phyloP scores from a whole-genome alignment of 768 basidiomycete species.

The Coprinopsis marcescibilis region DNA sequence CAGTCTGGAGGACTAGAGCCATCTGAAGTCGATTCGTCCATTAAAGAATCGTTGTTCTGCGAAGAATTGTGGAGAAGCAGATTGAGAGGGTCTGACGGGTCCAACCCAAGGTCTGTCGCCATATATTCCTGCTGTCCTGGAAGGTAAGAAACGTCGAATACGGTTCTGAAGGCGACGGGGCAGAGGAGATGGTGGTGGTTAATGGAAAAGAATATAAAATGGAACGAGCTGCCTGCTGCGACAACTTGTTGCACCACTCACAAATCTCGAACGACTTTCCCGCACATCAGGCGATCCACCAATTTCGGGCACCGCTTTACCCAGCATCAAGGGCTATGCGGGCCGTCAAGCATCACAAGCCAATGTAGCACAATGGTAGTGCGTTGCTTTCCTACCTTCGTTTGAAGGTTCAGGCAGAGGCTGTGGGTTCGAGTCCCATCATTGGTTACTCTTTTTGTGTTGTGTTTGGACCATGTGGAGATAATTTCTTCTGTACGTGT shows the following conservation, averaged over 20 bases:
- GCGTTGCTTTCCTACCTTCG: constrained; percentile 6
- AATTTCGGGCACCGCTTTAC: neutral
- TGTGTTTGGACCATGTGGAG: neutral
- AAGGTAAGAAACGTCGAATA: constrained; percentile 7
- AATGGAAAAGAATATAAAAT: constrained; percentile 9
- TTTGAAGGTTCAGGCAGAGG: constrained; percentile 1
- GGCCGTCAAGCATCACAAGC: neutral
- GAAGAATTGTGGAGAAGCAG: constrained; percentile 49
- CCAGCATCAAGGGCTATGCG: neutral
- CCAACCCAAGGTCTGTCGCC: constrained; percentile 43
- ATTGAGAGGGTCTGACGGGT: constrained; percentile 54
- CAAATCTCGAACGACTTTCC: constrained; percentile 8
- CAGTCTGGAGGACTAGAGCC: constrained; percentile 40
- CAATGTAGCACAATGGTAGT: constrained; percentile 8
- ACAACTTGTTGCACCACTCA: neutral
- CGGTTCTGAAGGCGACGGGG: neutral
- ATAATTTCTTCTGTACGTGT: neutral
- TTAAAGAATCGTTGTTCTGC: constrained; percentile 26
- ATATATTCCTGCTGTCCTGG: constrained; percentile 22
- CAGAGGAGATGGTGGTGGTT: constrained; percentile 10
- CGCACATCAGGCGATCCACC: neutral
- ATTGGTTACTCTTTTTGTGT: constrained; percentile 1
- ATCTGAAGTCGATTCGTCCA: constrained; percentile 28
- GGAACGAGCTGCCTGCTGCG: constrained; percentile 2
- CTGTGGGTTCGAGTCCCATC: constrained; percentile 5